A percentile compares a stretch with the other conserved stretches of the same genome.
These are phyloP conservation scores for Suillus paluster DNA, from an alignment of 768 basidiomycete genomes.

Conservation along the genomic window DNA sequence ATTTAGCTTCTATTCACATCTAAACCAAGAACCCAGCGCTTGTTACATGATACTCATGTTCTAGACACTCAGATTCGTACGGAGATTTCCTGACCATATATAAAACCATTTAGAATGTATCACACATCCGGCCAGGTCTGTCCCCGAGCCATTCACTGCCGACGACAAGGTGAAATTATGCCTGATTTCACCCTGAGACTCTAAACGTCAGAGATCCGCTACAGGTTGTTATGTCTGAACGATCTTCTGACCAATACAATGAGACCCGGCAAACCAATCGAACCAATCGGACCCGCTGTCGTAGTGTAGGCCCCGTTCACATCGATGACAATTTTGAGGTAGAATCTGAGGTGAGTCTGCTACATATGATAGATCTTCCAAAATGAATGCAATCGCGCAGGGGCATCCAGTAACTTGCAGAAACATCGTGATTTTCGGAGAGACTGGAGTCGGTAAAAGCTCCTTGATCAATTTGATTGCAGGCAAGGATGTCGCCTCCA, in stretches of 20 bases:
- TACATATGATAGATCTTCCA: not conserved
- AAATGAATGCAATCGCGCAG: not conserved
- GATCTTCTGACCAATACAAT: not conserved
- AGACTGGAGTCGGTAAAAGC: slow-evolving; percentile 48
- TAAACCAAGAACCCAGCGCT: not conserved
- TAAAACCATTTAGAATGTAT: not conserved
- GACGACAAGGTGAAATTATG: not conserved
- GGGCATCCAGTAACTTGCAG: not conserved
- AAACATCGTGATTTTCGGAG: slow-evolving; percentile 50
- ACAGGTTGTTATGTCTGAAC: not conserved
- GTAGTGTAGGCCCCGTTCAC: not conserved
- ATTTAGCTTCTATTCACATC: not conserved
- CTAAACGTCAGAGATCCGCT: not conserved
- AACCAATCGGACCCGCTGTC: not conserved
- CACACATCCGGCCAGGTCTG: not conserved
- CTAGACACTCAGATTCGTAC: not conserved
- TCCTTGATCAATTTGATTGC: slow-evolving; percentile 47
- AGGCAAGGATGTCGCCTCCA: slow-evolving; percentile 32
- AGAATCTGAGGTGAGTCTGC: slow-evolving; percentile 1
- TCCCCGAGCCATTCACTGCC: not conserved
- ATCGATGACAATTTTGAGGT: not conserved
- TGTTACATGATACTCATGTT: not conserved
- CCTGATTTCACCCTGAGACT: not conserved
- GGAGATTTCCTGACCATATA: slow-evolving; percentile 1
- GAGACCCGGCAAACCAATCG: not conserved